These are phyloP conservation scores for Chondrus crispus DNA, from an alignment of 23 red algal genomes.

Conservation along the genomic window DNA sequence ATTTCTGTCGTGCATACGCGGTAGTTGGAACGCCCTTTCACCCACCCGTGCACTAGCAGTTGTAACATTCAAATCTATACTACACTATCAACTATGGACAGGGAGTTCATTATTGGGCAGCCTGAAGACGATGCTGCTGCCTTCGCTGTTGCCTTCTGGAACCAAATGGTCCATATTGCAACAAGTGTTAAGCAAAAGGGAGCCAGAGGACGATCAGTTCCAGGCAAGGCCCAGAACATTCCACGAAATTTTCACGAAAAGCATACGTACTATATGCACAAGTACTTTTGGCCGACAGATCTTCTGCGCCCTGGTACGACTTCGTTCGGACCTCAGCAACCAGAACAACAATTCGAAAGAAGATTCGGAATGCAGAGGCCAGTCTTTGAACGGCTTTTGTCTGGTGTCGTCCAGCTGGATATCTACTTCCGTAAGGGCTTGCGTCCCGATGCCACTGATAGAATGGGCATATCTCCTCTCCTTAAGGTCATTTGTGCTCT, in stretches of 20 bases:
- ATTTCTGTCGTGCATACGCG: not conserved
- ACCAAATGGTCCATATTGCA: slow-evolving; percentile 10
- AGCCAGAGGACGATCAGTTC: not conserved
- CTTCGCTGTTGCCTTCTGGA: not conserved
- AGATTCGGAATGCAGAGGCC: slow-evolving; percentile 34
- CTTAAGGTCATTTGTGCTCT: too few species aligned
- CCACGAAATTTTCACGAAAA: not conserved
- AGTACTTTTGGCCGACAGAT: not conserved
- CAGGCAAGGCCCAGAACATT: not conserved
- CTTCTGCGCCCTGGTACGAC: not conserved
- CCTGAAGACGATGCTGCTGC: not conserved
- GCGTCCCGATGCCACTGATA: not conserved
- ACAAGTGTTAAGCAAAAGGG: not conserved
- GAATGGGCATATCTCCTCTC: not conserved
- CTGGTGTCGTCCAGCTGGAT: not conserved
- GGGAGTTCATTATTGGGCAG: not conserved
- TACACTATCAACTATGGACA: not conserved
- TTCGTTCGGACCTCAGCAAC: not conserved
- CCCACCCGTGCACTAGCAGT: not conserved
- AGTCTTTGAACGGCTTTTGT: not conserved
- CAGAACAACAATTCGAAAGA: not conserved
- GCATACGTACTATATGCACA: not conserved
- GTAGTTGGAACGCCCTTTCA: not conserved
- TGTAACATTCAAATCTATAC: too few species aligned
- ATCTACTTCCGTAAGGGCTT: not conserved